phyloP scores from a whole-genome alignment of 495 filamentous ascomycete genomes.

The Daldinia caldariorum region DNA sequence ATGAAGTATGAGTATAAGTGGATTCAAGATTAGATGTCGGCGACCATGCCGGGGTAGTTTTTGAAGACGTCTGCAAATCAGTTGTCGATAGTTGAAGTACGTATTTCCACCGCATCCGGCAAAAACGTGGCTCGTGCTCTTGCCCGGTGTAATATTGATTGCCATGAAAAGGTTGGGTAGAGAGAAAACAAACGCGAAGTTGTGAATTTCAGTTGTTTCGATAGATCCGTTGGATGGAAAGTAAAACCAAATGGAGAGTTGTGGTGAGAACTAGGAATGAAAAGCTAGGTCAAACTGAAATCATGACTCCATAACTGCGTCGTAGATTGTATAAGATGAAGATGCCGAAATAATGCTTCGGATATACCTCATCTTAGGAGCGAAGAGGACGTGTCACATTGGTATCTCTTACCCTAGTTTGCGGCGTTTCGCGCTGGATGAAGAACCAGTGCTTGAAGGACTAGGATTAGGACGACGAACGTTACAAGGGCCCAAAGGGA shows the following conservation, averaged over 20 bases:
- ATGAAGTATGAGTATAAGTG: background rate
- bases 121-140: background rate
- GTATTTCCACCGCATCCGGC: background rate
- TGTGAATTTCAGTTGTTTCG: too few relatives aligned
- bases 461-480: too few relatives aligned
- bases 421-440: conserved; percentile 19
- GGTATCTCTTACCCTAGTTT: background rate
- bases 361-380: background rate
- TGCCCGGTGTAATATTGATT: background rate
- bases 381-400: background rate
- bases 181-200: background rate
- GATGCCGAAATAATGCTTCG: background rate
- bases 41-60: background rate
- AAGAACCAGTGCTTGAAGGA: background rate
- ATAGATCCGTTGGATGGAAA: too few relatives aligned
- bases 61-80: background rate
- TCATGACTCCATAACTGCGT: background rate
- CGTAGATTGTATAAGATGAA: background rate
- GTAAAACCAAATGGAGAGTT: too few relatives aligned
- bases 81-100: background rate
- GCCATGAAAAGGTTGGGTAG: background rate
- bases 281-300: background rate
- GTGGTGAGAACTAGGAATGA: background rate
- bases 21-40: background rate
- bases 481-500: background rate